A percentile compares a stretch with the other conserved stretches of the same genome.
Conservation (phyloP, 148 eudicot species). For the Chenopodium quinoa region DNA sequence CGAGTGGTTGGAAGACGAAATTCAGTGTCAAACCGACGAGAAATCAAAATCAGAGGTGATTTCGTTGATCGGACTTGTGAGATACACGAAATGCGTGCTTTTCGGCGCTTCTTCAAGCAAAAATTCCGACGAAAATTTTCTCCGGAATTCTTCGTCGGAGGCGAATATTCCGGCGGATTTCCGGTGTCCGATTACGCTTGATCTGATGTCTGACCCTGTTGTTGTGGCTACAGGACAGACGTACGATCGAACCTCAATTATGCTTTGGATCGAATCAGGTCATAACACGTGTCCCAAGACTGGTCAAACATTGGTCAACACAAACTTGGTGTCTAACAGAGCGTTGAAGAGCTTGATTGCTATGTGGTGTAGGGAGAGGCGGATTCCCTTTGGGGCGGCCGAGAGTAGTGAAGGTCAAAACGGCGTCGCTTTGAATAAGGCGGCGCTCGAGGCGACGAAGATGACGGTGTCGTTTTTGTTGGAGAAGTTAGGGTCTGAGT, state of each 20-base stretch:
- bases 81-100: slow-evolving; percentile 80
- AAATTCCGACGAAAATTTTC: slow-evolving; percentile 21
- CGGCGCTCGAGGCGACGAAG: slow-evolving; percentile 76
- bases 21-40: slow-evolving; percentile 63
- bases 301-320: slow-evolving; percentile 59
- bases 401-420: slow-evolving; percentile 34
- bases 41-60: slow-evolving; percentile 53
- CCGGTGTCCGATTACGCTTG: slow-evolving; percentile 81
- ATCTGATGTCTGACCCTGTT: slow-evolving; percentile 81
- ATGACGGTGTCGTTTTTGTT: slow-evolving; percentile 77
- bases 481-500: slow-evolving; percentile 34
- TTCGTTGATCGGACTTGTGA: slow-evolving; percentile 69
- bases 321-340: slow-evolving; percentile 55
- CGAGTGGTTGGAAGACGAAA: slow-evolving; percentile 76
- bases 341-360: slow-evolving; percentile 74
- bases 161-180: slow-evolving; percentile 65
- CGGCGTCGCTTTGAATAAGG: slow-evolving; percentile 43
- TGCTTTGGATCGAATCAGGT: slow-evolving; percentile 75
- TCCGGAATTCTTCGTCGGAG: slow-evolving; percentile 40
- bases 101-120: slow-evolving; percentile 47
- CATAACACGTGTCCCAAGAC: slow-evolving; percentile 88
- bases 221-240: slow-evolving; percentile 91
- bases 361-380: slow-evolving; percentile 82
- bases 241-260: slow-evolving; percentile 69
- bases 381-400: slow-evolving; percentile 54